phyloP scores from a whole-genome alignment of 495 filamentous ascomycete species.

The Penicillium flavigenum region DNA sequence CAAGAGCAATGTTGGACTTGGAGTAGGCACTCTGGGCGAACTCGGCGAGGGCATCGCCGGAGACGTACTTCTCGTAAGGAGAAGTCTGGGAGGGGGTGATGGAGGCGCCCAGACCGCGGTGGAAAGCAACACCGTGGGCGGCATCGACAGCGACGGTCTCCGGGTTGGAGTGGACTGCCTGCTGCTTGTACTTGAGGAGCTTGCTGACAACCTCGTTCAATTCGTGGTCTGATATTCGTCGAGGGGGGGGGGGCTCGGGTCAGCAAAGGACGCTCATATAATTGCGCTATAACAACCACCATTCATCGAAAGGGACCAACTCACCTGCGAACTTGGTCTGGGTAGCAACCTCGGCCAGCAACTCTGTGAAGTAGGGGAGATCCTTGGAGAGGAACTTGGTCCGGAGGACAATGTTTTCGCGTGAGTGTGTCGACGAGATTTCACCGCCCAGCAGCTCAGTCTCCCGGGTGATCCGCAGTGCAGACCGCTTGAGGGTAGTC shows the following conservation, averaged over 20 bases:
- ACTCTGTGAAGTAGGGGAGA: slow-evolving; percentile 95
- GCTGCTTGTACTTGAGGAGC: slow-evolving; percentile 69
- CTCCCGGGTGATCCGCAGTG: slow-evolving; percentile 90
- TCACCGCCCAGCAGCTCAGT: slow-evolving; percentile 88
- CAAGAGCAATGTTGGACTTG: slow-evolving; percentile 85
- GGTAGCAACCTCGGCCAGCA: slow-evolving; percentile 86
- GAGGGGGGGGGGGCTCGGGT: slow-evolving; percentile 15
- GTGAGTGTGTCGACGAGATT: slow-evolving; percentile 79
- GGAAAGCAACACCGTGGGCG: slow-evolving; percentile 88
- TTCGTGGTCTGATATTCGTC: slow-evolving; percentile 64
- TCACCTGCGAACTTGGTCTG: slow-evolving; percentile 82
- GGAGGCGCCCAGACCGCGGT: slow-evolving; percentile 80
- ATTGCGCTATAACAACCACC: not conserved
- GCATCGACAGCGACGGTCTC: slow-evolving; percentile 76
- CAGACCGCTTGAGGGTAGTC: slow-evolving; percentile 82
- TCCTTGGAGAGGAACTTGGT: slow-evolving; percentile 94
- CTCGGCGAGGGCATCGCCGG: slow-evolving; percentile 62
- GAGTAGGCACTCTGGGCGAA: slow-evolving; percentile 77
- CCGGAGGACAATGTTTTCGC: slow-evolving; percentile 87
- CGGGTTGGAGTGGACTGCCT: slow-evolving; percentile 62
- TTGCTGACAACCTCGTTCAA: slow-evolving; percentile 80
- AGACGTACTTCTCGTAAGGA: slow-evolving; percentile 74
- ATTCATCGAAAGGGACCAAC: slow-evolving; percentile 23
- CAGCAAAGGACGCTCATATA: slow-evolving; percentile 12
- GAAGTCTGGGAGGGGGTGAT: slow-evolving; percentile 67